Percentiles rank a stretch among this genome's conserved stretches.
phyloP scores from a whole-genome alignment of 768 basidiomycete species.

The Boletus reticulatus region DNA sequence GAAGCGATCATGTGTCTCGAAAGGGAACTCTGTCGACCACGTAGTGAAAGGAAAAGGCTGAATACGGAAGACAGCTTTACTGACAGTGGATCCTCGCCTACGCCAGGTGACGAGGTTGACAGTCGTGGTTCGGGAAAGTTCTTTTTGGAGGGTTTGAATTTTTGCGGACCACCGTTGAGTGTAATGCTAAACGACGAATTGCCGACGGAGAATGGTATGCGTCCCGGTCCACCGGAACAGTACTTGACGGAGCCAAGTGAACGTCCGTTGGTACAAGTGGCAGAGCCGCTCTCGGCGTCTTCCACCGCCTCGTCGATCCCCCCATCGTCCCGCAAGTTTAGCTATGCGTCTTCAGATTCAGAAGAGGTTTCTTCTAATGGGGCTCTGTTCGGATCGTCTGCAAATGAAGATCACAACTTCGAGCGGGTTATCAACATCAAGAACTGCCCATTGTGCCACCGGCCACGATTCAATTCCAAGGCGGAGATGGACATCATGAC shows the following conservation, averaged over 20 bases:
- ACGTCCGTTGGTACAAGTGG: conserved; percentile 38
- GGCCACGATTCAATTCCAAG: conserved; percentile 79
- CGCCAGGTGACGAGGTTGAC: conserved; percentile 43
- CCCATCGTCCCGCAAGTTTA: conserved; percentile 29
- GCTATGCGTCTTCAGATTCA: conserved; percentile 46
- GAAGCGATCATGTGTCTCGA: conserved; percentile 87
- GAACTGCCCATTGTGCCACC: conserved; percentile 91
- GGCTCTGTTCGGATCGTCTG: conserved; percentile 4
- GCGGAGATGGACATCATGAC: conserved; percentile 95
- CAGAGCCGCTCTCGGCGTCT: conserved; percentile 25
- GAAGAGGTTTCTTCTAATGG: conserved; percentile 35
- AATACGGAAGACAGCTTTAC: conserved; percentile 42
- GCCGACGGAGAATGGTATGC: conserved; percentile 21
- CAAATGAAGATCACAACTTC: conserved; percentile 37
- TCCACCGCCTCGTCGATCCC: conserved; percentile 6
- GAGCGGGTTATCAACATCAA: conserved; percentile 95
- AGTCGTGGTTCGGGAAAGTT: conserved; percentile 34
- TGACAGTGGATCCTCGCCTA: conserved; percentile 51
- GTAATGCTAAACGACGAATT: conserved; percentile 30
- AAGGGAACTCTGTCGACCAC: conserved; percentile 71
- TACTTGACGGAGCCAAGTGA: conserved; percentile 48
- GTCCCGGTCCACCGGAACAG: conserved; percentile 13
- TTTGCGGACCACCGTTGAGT: conserved; percentile 51
- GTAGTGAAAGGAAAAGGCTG: conserved; percentile 67
- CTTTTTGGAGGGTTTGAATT: conserved; percentile 56